A percentile compares a stretch with the other conserved stretches of the same genome.
Evolutionary conservation across 2,329 filamentous ascomycete species (phyloP).

Genomic region (Ophidiomyces ophidiicola): DNA sequence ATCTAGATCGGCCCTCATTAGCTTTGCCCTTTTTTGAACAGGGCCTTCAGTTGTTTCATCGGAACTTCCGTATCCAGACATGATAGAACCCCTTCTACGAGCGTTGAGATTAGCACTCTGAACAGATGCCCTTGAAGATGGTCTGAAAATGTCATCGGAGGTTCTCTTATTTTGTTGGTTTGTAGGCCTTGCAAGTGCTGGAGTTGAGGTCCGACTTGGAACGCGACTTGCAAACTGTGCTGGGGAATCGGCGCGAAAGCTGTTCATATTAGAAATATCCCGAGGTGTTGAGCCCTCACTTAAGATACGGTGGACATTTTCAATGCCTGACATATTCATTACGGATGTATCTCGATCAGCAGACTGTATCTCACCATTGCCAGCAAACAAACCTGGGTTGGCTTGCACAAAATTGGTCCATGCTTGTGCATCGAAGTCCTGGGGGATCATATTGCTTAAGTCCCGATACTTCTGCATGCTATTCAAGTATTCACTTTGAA

Average conservation of each 20-base stretch:
- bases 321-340: slow-evolving; percentile 33
- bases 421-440: slow-evolving; percentile 56
- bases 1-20: slow-evolving; percentile 59
- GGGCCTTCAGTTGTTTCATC: slow-evolving; percentile 52
- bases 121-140: slow-evolving; percentile 49
- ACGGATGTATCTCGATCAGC: slow-evolving; percentile 24
- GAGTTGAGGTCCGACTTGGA: slow-evolving; percentile 30
- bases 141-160: slow-evolving; percentile 41
- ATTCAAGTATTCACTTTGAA: slow-evolving; percentile 49
- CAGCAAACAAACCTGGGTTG: slow-evolving; percentile 42
- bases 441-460: slow-evolving; percentile 45
- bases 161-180: slow-evolving; percentile 19
- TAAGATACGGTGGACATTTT: slow-evolving; percentile 34
- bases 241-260: slow-evolving; percentile 29
- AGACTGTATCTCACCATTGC: slow-evolving; percentile 18
- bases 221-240: slow-evolving; percentile 26
- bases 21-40: slow-evolving; percentile 66
- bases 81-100: slow-evolving; percentile 28
- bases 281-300: slow-evolving; percentile 35
- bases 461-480: slow-evolving; percentile 51
- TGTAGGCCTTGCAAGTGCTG: slow-evolving; percentile 20
- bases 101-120: slow-evolving; percentile 22
- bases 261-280: slow-evolving; percentile 25
- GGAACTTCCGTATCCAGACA: slow-evolving; percentile 57
- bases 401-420: slow-evolving; percentile 69